Evolutionary conservation across 805 yeast genomes (phyloP).

Genomic region (Yamadazyma nakazawae): DNA sequence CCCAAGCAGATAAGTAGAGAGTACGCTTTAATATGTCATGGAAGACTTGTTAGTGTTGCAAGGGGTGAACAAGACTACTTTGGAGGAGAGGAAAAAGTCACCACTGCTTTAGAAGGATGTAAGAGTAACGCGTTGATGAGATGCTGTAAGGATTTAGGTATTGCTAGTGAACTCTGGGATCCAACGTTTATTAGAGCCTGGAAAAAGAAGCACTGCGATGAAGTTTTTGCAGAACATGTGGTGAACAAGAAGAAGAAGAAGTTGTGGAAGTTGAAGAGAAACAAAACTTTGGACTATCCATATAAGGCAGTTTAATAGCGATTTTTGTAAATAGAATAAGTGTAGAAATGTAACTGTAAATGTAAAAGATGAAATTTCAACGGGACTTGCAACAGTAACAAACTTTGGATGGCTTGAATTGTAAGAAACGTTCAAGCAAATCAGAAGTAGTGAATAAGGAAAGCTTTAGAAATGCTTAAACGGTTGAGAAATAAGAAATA

Average conservation of each 20-base stretch:
- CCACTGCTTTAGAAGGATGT: slow-evolving; percentile 97
- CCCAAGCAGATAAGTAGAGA: slow-evolving; percentile 79
- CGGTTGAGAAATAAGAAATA: no score
- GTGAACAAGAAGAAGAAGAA: slow-evolving; percentile 81
- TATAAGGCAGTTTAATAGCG: slow-evolving; percentile 44
- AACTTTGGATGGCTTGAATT: no score
- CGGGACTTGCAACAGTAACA: no score
- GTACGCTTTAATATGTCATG: slow-evolving; percentile 82
- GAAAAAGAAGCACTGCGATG: slow-evolving; percentile 58
- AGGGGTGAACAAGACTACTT: slow-evolving; percentile 96
- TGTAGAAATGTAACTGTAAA: background rate
- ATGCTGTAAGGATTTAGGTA: slow-evolving; percentile 95
- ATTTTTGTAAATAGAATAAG: background rate
- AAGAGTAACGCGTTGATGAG: slow-evolving; percentile 96
- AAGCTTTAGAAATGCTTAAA: no score
- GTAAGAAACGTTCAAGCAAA: no score
- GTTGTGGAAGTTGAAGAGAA: slow-evolving; percentile 84
- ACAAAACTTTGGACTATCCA: slow-evolving; percentile 81
- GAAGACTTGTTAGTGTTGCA: slow-evolving; percentile 85
- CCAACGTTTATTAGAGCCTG: slow-evolving; percentile 74
- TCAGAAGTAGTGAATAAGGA: no score
- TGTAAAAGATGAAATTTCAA: no score
- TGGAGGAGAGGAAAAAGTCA: slow-evolving; percentile 73
- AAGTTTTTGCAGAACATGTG: slow-evolving; percentile 80
- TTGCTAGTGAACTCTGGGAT: slow-evolving; percentile 97